Evolutionary conservation across 306 rosid genomes (phyloP).

Genomic region (Heteromeles arbutifolia): DNA sequence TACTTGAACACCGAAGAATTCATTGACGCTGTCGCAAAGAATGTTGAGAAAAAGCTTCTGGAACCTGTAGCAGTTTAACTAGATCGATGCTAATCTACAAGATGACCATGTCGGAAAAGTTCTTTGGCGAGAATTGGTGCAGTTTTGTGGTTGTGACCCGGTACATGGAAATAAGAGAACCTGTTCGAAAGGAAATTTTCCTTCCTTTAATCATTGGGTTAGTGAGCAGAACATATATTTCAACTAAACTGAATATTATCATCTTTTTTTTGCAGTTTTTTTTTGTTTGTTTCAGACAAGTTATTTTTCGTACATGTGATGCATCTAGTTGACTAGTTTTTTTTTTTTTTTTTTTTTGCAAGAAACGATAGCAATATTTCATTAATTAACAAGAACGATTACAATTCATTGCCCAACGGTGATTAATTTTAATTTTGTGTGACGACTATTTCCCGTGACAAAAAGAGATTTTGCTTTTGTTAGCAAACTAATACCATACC

Average conservation of each 20-base stretch:
- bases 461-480: too few species aligned
- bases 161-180: background rate
- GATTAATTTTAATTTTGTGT: too few species aligned
- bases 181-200: background rate
- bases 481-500: too few species aligned
- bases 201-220: background rate
- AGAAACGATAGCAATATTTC: too few species aligned
- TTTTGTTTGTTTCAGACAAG: background rate
- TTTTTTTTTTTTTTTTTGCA: background rate
- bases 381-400: too few species aligned
- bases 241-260: background rate
- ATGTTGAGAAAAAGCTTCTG: slow-evolving; percentile 51
- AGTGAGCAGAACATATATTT: background rate
- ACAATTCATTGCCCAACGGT: too few species aligned
- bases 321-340: background rate
- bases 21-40: slow-evolving; percentile 68
- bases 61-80: slow-evolving; percentile 32
- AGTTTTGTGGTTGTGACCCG: background rate
- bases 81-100: background rate
- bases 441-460: too few species aligned
- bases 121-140: background rate
- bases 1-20: slow-evolving; percentile 87
- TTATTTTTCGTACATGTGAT: too few species aligned
- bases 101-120: background rate
- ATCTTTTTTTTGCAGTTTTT: too few species aligned